A percentile compares a stretch with the other conserved stretches of the same genome.
These are phyloP conservation scores for Colletotrichum acutatum DNA, from an alignment of 2,329 filamentous ascomycete species.

Conservation along the genomic window DNA sequence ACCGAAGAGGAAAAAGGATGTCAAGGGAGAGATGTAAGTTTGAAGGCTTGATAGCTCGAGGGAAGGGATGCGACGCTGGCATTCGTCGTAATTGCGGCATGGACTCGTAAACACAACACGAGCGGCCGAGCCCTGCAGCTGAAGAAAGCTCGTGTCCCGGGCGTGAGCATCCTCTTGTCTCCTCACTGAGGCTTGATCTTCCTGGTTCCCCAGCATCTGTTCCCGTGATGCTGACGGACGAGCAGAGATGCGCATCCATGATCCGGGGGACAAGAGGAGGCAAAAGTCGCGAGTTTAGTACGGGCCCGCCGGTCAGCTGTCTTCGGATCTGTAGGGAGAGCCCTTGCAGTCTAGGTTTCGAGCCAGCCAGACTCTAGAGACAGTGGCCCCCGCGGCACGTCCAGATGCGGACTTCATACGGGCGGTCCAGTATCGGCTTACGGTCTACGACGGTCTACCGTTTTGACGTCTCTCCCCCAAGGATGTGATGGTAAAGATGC, in stretches of 20 bases:
- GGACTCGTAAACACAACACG: background rate
- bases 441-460: background rate
- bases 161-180: background rate
- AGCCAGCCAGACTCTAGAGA: background rate
- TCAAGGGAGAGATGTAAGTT: background rate
- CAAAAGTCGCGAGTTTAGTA: constrained; percentile 15
- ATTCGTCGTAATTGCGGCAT: background rate
- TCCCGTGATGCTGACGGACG: background rate
- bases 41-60: background rate
- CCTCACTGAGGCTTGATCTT: background rate
- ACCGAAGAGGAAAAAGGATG: background rate
- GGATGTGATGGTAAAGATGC: background rate
- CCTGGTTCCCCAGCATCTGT: background rate
- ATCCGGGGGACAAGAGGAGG: background rate
- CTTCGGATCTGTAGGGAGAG: constrained; percentile 20
- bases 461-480: background rate
- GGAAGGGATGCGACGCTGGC: background rate
- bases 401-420: background rate
- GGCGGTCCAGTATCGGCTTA: constrained; percentile 6
- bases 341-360: constrained; percentile 9
- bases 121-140: background rate
- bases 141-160: background rate
- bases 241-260: background rate
- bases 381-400: background rate
- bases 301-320: constrained; percentile 24